Percentiles rank a stretch among this genome's conserved stretches.
phyloP scores from a whole-genome alignment of 148 eudicot species.

The Dianthus caryophyllus region DNA sequence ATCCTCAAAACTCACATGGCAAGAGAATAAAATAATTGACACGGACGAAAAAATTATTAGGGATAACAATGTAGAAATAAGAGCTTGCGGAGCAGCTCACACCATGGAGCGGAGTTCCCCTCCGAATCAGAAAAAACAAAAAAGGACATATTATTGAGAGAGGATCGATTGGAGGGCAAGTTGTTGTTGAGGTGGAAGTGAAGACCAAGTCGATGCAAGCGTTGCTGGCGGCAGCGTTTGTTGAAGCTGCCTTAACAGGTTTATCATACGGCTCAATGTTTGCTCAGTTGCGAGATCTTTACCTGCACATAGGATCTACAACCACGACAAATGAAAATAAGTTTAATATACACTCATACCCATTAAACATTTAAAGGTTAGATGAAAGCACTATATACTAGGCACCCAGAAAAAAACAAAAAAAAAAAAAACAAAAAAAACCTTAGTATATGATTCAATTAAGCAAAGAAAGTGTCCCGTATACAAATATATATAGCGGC shows the following conservation, averaged over 20 bases:
- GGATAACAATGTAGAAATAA: slow-evolving; percentile 4
- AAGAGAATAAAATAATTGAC: background rate
- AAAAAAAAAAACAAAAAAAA: too few relatives aligned
- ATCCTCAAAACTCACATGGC: background rate
- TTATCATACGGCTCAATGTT: slow-evolving; percentile 72
- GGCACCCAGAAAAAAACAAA: too few relatives aligned
- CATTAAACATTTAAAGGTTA: background rate
- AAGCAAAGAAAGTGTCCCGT: too few relatives aligned
- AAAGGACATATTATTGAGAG: slow-evolving; percentile 20
- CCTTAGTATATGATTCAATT: too few relatives aligned
- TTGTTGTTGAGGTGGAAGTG: slow-evolving; percentile 92
- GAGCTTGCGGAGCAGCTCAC: background rate
- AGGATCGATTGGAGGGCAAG: slow-evolving; percentile 77
- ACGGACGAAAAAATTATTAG: slow-evolving; percentile 5
- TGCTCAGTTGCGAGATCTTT: slow-evolving; percentile 89
- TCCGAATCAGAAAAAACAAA: background rate
- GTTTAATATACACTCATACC: background rate
- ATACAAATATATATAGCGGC: too few relatives aligned
- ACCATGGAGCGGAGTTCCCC: background rate
- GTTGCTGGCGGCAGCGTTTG: slow-evolving; percentile 81
- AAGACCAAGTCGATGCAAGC: slow-evolving; percentile 73
- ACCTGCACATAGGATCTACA: slow-evolving; percentile 77
- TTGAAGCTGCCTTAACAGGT: slow-evolving; percentile 74
- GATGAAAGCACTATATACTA: background rate
- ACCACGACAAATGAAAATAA: background rate